These are phyloP conservation scores for Chamaenerion angustifolium DNA, from an alignment of 345 rosid genomes.

Conservation along the genomic window DNA sequence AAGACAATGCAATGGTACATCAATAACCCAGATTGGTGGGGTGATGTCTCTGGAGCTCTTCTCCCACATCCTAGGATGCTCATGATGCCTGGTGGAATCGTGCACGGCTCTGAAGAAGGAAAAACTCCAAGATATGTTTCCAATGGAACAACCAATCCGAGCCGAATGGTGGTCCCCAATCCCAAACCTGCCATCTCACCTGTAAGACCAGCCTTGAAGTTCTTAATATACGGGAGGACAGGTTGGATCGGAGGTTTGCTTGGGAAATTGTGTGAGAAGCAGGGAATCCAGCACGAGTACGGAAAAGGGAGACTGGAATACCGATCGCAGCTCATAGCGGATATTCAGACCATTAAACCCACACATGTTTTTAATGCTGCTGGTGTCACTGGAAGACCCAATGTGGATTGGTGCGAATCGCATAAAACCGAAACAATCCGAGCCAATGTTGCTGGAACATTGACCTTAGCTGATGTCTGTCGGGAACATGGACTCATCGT, in stretches of 20 bases:
- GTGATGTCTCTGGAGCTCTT: constrained; percentile 39
- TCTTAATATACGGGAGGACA: constrained; percentile 35
- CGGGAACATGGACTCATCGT: constrained; percentile 29
- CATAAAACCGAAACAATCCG: constrained; percentile 36
- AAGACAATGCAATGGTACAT: constrained; percentile 40
- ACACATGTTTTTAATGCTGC: constrained; percentile 46
- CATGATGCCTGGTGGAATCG: constrained; percentile 42
- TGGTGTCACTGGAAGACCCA: constrained; percentile 42
- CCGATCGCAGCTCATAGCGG: constrained; percentile 25
- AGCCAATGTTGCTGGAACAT: constrained; percentile 35
- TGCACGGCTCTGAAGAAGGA: constrained; percentile 22
- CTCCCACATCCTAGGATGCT: constrained; percentile 45
- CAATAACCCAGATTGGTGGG: constrained; percentile 44
- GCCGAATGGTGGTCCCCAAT: constrained; percentile 25
- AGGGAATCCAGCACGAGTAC: constrained; percentile 32
- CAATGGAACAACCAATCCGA: constrained; percentile 13
- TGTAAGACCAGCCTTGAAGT: constrained; percentile 21
- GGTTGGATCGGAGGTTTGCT: constrained; percentile 44
- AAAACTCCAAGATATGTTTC: constrained; percentile 15
- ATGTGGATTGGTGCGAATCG: constrained; percentile 46
- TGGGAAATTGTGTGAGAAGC: constrained; percentile 33
- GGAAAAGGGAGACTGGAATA: constrained; percentile 37
- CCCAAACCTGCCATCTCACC: constrained; percentile 16
- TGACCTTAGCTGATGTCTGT: constrained; percentile 34
- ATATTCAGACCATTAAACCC: constrained; percentile 28